Conservation (phyloP, 2,329 filamentous ascomycete genomes). For the Colletotrichum magnum region DNA sequence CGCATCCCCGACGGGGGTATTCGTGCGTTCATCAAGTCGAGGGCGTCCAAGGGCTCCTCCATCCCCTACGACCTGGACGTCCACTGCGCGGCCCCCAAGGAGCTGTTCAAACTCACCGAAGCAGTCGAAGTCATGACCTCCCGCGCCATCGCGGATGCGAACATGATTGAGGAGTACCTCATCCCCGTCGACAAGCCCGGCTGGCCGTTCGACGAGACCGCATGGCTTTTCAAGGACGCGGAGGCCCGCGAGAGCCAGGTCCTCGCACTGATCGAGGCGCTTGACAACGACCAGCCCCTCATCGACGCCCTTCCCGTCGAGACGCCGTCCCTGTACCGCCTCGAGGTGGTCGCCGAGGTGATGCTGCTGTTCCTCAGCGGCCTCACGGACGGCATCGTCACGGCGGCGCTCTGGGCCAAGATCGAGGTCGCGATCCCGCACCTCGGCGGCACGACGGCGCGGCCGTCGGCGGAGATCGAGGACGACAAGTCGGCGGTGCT, state of each 20-base stretch:
- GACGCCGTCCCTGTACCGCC: slow-evolving; percentile 73
- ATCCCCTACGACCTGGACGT: slow-evolving; percentile 72
- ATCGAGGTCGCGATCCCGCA: slow-evolving; percentile 72
- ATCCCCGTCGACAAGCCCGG: slow-evolving; percentile 67
- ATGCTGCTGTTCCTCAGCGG: slow-evolving; percentile 82
- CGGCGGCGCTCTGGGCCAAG: slow-evolving; percentile 77
- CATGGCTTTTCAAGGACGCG: slow-evolving; percentile 49
- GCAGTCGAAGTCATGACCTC: slow-evolving; percentile 74
- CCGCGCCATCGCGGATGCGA: slow-evolving; percentile 71
- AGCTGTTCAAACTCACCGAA: slow-evolving; percentile 91
- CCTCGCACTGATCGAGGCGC: slow-evolving; percentile 69
- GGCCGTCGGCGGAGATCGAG: slow-evolving; percentile 47
- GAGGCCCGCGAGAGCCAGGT: slow-evolving; percentile 48
- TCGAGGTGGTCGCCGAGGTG: slow-evolving; percentile 81
- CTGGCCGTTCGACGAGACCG: slow-evolving; percentile 70
- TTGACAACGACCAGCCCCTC: slow-evolving; percentile 80
- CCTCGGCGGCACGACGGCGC: slow-evolving; percentile 49
- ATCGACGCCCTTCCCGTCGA: slow-evolving; percentile 74
- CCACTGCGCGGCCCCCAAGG: slow-evolving; percentile 85
- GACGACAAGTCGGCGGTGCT: slow-evolving; percentile 71
- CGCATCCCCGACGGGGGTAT: slow-evolving; percentile 87
- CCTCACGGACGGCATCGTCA: slow-evolving; percentile 85
- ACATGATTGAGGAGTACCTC: slow-evolving; percentile 69
- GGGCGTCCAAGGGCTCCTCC: slow-evolving; percentile 53
- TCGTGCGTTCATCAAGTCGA: slow-evolving; percentile 62